Base-by-base conservation (phyloP, 495 filamentous ascomycete genomes). In the Cetradonia linearis region DNA sequence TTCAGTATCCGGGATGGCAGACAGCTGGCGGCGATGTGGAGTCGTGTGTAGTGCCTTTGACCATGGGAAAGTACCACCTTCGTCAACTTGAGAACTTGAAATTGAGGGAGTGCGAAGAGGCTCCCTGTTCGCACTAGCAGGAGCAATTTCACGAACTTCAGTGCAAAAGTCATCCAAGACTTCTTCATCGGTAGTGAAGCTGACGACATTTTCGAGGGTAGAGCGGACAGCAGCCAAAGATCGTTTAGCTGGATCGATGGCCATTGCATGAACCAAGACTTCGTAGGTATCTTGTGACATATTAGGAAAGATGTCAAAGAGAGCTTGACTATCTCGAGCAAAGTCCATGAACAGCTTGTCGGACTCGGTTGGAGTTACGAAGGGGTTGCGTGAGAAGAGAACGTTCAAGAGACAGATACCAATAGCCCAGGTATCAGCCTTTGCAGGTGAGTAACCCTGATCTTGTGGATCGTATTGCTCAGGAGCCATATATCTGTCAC, bases 221-320 rank as follows among this genome's bases (percentile, higher is more conserved):
- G 89, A 81, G 61, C 87, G 87, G 56, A 91, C 83, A 60, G 77
- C 86, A 34, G 77, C 76, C 42, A 98, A 76, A 14, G 90, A 95
- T 52, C 93, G 86, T 78, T 90, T 96, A 62, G 79, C 78, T 13
- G 93, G 94, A 72, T 97, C 91, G 65, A 97, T 75, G 63, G 88
- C 85, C 78, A 98, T 78, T 67, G 89, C 90, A 68, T 91, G 81
- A 33, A 84, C 80, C 72, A 98, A 80, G 63, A 97, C 89, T 71
- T 95, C 89, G 68, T 86, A 98, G 1, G 93, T 95, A 68, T 98
- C 93, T 69, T 94, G 89, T 59, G 92, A 95, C 90, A 98, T 92
- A 71, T 89, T 94, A 31, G 93, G 90, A 72, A 98, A 98, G 68
- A 97, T 89, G 72, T 98, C 93, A 74, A 97, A 97, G 31, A 98